phyloP scores from a whole-genome alignment of 2,329 filamentous ascomycete genomes.

The Fusarium austroafricanum region DNA sequence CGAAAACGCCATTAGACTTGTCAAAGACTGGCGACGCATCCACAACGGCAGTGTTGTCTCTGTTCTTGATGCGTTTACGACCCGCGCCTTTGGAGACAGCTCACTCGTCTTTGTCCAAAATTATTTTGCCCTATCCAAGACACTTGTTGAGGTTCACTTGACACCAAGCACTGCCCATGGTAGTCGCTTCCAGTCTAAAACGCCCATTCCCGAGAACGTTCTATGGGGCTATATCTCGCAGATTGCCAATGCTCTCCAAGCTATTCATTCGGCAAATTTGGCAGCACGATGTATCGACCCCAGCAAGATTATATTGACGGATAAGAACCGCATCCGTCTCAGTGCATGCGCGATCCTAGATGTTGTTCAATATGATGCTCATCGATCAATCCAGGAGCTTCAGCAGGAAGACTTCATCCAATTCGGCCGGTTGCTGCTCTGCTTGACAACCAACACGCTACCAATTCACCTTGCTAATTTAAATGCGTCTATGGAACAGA shows the following conservation, averaged over 20 bases:
- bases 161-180: conserved; percentile 53
- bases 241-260: conserved; percentile 86
- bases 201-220: conserved; percentile 73
- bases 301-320: conserved; percentile 89
- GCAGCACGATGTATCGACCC: conserved; percentile 88
- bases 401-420: conserved; percentile 90
- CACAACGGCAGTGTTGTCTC: conserved; percentile 85
- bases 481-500: conserved; percentile 78
- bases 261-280: conserved; percentile 83
- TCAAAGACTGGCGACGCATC: conserved; percentile 90
- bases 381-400: conserved; percentile 75
- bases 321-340: conserved; percentile 88
- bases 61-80: conserved; percentile 93
- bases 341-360: conserved; percentile 91
- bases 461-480: conserved; percentile 68
- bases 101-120: conserved; percentile 94
- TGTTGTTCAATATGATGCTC: conserved; percentile 83
- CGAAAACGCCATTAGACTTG: conserved; percentile 85
- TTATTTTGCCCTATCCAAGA: conserved; percentile 92
- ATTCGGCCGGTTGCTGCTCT: conserved; percentile 86
- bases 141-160: conserved; percentile 85
- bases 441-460: conserved; percentile 77
- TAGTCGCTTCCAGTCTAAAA: conserved; percentile 59
- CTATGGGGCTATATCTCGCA: conserved; percentile 95
- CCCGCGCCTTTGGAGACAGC: conserved; percentile 90